Conservation (phyloP, 148 eudicot genomes). For the Arctostaphylos glauca region DNA sequence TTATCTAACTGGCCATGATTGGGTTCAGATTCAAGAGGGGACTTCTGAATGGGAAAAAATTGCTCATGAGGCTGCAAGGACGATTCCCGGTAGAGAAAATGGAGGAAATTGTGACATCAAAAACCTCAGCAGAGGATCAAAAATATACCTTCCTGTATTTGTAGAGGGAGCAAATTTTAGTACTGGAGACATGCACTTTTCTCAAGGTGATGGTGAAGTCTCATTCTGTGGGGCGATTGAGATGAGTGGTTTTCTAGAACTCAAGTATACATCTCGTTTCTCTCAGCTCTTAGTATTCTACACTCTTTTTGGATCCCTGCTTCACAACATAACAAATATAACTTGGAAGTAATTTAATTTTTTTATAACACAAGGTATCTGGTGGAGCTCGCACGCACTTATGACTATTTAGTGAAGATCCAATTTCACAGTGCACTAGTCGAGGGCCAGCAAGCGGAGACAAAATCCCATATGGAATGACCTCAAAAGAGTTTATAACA, state of each 20-base stretch:
- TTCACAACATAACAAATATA: neutral
- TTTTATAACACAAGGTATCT: neutral
- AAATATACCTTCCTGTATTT: conserved; percentile 91
- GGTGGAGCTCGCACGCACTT: too few relatives aligned
- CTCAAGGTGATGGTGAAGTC: conserved; percentile 96
- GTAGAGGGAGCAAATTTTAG: conserved; percentile 94
- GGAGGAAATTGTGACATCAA: conserved; percentile 98
- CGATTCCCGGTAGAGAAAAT: conserved; percentile 94
- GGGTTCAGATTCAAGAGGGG: conserved; percentile 58
- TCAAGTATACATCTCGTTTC: conserved; percentile 53
- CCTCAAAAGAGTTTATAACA: too few relatives aligned
- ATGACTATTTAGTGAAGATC: too few relatives aligned
- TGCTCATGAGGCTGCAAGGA: conserved; percentile 81
- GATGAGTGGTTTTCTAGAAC: conserved; percentile 97
- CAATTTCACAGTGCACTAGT: too few relatives aligned
- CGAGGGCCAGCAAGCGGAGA: too few relatives aligned
- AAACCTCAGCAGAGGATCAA: conserved; percentile 89
- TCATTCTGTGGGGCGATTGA: conserved; percentile 96
- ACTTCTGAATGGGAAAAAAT: conserved; percentile 76
- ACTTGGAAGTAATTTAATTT: neutral
- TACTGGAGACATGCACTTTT: conserved; percentile 98
- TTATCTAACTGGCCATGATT: neutral
- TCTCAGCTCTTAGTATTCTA: neutral
- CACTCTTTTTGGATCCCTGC: neutral
- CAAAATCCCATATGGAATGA: too few relatives aligned